Conservation (phyloP, 2,329 filamentous ascomycete species). For the Aspergillus latus region DNA sequence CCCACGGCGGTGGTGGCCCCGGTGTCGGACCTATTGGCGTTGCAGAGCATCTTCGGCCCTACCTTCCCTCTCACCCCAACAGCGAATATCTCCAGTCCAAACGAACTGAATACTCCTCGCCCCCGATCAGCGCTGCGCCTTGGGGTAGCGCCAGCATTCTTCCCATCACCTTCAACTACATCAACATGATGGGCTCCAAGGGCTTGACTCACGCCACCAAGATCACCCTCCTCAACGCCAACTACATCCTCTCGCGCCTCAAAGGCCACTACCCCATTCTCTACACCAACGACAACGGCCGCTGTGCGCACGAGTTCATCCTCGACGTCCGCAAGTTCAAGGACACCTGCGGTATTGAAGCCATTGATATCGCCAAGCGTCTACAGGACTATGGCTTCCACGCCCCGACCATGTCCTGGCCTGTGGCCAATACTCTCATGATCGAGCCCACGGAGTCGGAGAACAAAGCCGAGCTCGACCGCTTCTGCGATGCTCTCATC, state of each 20-base stretch:
- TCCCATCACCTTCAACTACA: constrained; percentile 93
- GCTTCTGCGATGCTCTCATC: constrained; percentile 88
- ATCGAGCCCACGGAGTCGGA: constrained; percentile 96
- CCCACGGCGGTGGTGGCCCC: constrained; percentile 89
- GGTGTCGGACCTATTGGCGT: constrained; percentile 94
- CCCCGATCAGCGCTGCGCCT: constrained; percentile 73
- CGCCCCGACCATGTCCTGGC: constrained; percentile 95
- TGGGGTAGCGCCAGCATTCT: constrained; percentile 90
- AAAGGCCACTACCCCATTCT: constrained; percentile 83
- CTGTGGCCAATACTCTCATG: constrained; percentile 93
- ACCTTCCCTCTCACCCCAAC: constrained; percentile 70
- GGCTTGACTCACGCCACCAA: constrained; percentile 88
- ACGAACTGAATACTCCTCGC: constrained; percentile 54
- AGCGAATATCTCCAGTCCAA: constrained; percentile 49
- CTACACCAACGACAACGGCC: constrained; percentile 86
- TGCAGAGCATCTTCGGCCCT: constrained; percentile 73
- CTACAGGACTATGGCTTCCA: constrained; percentile 98
- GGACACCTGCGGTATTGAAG: constrained; percentile 78
- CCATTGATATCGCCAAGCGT: constrained; percentile 92
- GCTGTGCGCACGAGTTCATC: constrained; percentile 97
- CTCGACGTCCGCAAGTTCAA: constrained; percentile 84
- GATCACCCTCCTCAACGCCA: constrained; percentile 91
- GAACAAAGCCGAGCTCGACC: constrained; percentile 86
- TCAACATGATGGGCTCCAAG: constrained; percentile 83
- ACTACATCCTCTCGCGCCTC: constrained; percentile 89